phyloP scores from a whole-genome alignment of 2,329 filamentous ascomycete species.

The Hypoxylon sp. region DNA sequence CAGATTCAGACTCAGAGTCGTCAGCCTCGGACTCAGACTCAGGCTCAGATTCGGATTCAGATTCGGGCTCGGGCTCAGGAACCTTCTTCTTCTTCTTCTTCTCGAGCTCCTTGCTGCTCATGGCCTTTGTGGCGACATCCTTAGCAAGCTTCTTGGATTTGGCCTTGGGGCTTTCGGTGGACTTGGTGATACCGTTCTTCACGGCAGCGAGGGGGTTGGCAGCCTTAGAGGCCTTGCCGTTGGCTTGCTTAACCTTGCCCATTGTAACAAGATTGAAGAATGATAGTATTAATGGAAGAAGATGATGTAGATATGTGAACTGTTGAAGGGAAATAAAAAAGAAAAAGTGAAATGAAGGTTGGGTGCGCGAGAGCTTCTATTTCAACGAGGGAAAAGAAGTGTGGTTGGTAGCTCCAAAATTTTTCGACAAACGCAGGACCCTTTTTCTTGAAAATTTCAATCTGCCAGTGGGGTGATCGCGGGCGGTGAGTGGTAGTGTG shows the following conservation, averaged over 20 bases:
- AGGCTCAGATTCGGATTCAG: slow-evolving; percentile 46
- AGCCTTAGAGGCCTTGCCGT: slow-evolving; percentile 67
- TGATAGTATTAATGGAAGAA: background rate
- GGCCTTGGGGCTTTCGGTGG: slow-evolving; percentile 73
- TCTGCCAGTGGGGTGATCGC: slow-evolving; percentile 49
- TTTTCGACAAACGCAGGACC: slow-evolving; percentile 33
- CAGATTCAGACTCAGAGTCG: slow-evolving; percentile 53
- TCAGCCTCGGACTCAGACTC: slow-evolving; percentile 54
- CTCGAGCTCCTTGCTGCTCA: slow-evolving; percentile 56
- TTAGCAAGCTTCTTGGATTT: slow-evolving; percentile 79
- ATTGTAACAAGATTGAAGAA: slow-evolving; percentile 62
- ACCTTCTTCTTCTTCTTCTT: slow-evolving; percentile 53
- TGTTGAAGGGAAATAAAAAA: slow-evolving; percentile 10
- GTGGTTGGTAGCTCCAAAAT: slow-evolving; percentile 43
- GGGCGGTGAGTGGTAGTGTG: slow-evolving; percentile 51
- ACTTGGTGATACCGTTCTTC: slow-evolving; percentile 76
- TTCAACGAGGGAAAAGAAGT: slow-evolving; percentile 26
- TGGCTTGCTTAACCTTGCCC: slow-evolving; percentile 77
- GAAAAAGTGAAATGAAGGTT: slow-evolving; percentile 34
- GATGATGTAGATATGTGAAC: background rate
- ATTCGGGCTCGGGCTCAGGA: slow-evolving; percentile 50
- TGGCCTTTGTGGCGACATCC: slow-evolving; percentile 66
- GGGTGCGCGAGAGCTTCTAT: slow-evolving; percentile 32
- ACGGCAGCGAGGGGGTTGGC: slow-evolving; percentile 67
- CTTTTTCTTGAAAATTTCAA: slow-evolving; percentile 46